Conservation (phyloP, 352 stramenopile genomes). For the Phytophthora cajani region DNA sequence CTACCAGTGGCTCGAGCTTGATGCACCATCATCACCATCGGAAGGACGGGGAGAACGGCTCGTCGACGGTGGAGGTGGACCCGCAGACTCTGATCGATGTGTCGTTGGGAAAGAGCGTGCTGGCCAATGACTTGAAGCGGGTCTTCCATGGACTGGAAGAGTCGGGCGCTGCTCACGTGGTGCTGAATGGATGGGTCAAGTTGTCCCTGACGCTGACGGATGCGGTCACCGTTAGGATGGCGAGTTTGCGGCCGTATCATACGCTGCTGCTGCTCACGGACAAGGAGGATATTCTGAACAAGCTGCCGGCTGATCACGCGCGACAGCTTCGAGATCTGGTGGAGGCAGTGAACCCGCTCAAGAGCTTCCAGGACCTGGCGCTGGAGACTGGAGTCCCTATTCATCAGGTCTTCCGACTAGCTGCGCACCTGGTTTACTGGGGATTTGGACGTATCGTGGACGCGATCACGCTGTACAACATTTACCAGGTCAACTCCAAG, state of each 20-base stretch:
- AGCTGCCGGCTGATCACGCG: constrained; percentile 79
- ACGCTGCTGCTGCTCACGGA: constrained; percentile 79
- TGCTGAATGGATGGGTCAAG: constrained; percentile 89
- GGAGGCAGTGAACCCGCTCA: constrained; percentile 77
- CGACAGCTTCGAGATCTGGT: constrained; percentile 79
- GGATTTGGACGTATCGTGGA: constrained; percentile 82
- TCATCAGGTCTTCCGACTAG: constrained; percentile 84
- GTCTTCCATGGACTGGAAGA: constrained; percentile 87
- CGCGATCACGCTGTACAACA: constrained; percentile 86
- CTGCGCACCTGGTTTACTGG: constrained; percentile 88
- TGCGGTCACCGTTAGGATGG: constrained; percentile 60
- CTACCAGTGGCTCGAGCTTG: constrained; percentile 30
- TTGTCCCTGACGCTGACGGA: constrained; percentile 84
- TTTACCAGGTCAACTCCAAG: constrained; percentile 81
- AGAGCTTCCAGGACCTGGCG: constrained; percentile 86
- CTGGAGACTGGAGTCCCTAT: constrained; percentile 81
- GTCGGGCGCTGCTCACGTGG: constrained; percentile 73
- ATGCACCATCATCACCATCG: constrained; percentile 40
- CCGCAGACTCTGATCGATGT: constrained; percentile 87
- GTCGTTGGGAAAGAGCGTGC: constrained; percentile 72
- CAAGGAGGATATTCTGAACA: constrained; percentile 65
- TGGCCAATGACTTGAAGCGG: constrained; percentile 87
- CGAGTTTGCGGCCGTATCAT: constrained; percentile 82
- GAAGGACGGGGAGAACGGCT: constrained; percentile 43
- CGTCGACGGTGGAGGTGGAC: constrained; percentile 64